Evolutionary conservation across 352 stramenopile species (phyloP), one percentile per base, ranked within the genome.

Genomic region (Globisporangium cystogenes): DNA sequence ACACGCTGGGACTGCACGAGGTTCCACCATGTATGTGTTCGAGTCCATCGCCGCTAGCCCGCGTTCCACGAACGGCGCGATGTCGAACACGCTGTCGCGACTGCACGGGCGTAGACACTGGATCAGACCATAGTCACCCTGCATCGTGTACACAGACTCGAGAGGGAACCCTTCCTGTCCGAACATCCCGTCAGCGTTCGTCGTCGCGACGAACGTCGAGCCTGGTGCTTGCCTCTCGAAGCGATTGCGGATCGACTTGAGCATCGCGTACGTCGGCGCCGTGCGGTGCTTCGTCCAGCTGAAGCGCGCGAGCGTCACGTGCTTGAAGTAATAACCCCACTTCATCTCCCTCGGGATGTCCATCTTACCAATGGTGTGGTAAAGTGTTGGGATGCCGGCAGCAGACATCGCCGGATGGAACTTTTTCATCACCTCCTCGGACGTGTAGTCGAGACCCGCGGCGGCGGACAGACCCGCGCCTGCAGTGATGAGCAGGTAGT

Each of bases 181-280:
- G 51, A 90, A 90, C 70, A 84, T 81, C 5, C 76, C 71, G 56
- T 89, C 80, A 5, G 75, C 80, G 26, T 91, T 89, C 48, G 67
- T 82, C 1, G 80, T 91, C n/a, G 70, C 61, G 20, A 91, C 64
- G 53, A 87, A 89, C 11, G 75, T 68, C 14, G 73, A 82, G 7
- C 68, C 57, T 4, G 43, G 8, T 3, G 45, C n/a, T 23, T 55
- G 56, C 2, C 7, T 53, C 40, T 82, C 69, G 16, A 82, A 70
- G 14, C 55, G 39, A 8, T 81, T 59, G 16, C 62, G 59, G 29
- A 91, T 74, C 5, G 61, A 40, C 41, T 84, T 72, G 18, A 86
- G 53, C 42, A 76, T 64, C 48, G 67, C 33, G 52, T 85, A 86
- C n/a, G 76, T 87, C 24, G 65, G 68, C 0, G 66, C 62, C 3